Base-by-base conservation (phyloP, 176 grass and related monocot species). In the Juncus inflexus region DNA sequence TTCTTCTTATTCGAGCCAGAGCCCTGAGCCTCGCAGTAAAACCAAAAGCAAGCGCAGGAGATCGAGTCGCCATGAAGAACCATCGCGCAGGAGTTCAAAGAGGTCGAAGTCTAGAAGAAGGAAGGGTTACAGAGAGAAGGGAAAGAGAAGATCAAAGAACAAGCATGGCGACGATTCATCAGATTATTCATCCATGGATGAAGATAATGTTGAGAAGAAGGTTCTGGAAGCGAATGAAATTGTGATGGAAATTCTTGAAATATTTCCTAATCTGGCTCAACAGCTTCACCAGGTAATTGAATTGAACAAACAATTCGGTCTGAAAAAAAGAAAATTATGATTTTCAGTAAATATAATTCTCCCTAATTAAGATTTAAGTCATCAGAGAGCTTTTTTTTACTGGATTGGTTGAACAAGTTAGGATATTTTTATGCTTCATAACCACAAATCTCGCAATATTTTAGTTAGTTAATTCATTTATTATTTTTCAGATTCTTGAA, bases 401-500 rank as follows among this genome's bases (percentile, higher is more conserved):
- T 50, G 7, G 38, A 16, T 7, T 69, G 35, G 42, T 35, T 67
- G 35, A 13, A 6, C 35, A 16, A 47, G 19, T 13, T 37, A 66
- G 43, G 15, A 35, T 55, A 10, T 14, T 70, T 50, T 57, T 19
- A 12, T 15, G 7, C 38, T 57, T 5, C 14, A 35, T 64, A 35
- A 38, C 51, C 6, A 50, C 6, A 35, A 47, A 56, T 28, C 19
- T 1, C 40, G 37, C 47, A 12, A 2, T 38, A 10, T 8, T 10
- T 70, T 50, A 9, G 19, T 9, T 65, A 12, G 37, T 13, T 74
- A 35, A 50, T 50, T 13, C 55, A 73, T 19, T 5, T 7, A 40
- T 64, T 12, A n/a, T 64, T 49, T 35, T 83, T 55, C 76, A 96
- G 91, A 83, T 97, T 89, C 92, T 97, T 58, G 71, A 89, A 83